Evolutionary conservation across 2,329 filamentous ascomycete species (phyloP), one percentile per base, ranked within the genome.

Genomic region (Metarhizium anisopliae): DNA sequence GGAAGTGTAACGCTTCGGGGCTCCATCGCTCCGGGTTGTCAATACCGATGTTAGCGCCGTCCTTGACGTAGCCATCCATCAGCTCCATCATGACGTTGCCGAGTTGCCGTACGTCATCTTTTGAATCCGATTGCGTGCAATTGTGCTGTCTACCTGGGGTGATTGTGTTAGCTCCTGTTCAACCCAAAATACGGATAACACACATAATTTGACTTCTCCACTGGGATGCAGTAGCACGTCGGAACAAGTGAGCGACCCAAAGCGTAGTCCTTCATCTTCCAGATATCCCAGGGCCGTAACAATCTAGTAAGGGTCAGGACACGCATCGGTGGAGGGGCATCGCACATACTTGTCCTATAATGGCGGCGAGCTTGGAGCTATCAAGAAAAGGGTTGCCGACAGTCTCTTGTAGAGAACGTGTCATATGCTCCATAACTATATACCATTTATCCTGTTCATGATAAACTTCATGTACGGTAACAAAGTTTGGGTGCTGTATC

Each of bases 401-500:
- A 25, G 51, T 6, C 38, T 53, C 51, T 53, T 53, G 38, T 20
- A 53, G 51, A 45, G 51, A 45, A 29, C 38, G 38, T 53, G 38
- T 53, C 38, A 53, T 53, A 53, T 53, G 18, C 8, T 53, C 38
- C 30, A 42, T 53, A 53, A 53, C 38, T 20, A 45, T 53, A 42
- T 53, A 53, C 51, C 38, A 53, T 53, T 53, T 42, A 53, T 45
- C 51, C 38, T 53, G 18, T 45, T 53, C 20, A 45, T 53, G 2
- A 45, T 45, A 53, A 43, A 53, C 38, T 35, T 53, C 20, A 40
- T 42, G 38, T 18, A 53, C 38, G 38, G 38, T 53, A 42, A 53
- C 30, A 53, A 53, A 53, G 40, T 53, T 45, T 53, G 38, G 6
- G 51, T 53, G 38, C 8, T 53, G 35, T 53, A 53, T 53, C n/a